Base-by-base conservation (phyloP, 192 early-diverging fungal genomes). In the Coemansia sp. region DNA sequence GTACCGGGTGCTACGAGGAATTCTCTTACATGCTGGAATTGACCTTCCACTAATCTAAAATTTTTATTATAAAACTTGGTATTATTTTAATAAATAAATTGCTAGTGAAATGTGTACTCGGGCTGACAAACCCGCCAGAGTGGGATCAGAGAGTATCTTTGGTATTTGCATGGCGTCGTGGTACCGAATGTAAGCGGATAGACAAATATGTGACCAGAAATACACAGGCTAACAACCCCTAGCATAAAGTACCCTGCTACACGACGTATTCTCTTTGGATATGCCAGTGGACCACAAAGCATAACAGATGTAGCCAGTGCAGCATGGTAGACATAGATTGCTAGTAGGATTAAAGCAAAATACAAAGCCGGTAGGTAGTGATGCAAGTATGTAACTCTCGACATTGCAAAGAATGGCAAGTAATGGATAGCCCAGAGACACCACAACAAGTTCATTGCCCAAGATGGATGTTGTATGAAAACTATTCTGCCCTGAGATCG, bases 341-440 rank as follows among this genome's bases (percentile, higher is more conserved):
- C 79, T 11, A 88, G 70, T 36, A 84, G 68, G 53, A 92, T 73
- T 16, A 92, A 81, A 7, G 82, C 85, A 81, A 90, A 91, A 72
- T 90, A 90, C 24, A 91, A 70, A 1, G 90, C 87, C 4, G 91
- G 91, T 74, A 91, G 87, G 55, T 91, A 90, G 66, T 90, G 91
- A 69, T 91, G 90, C 52, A 91, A 74, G 38, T 92, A 92, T 5
- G 87, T 91, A 50, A 87, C 88, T n/a, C 91, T 87, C 29, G 86
- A 87, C 85, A 92, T 87, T 64, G 88, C 76, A 61, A 75, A 89
- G 68, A 92, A 90, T n/a, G 89, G 88, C 20, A 86, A 47, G 66
- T 92, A 92, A 67, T 92, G 88, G 27, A 87, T 67, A 4, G 85
- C 78, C 91, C 91, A 92, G 1, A 72, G 44, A n/a, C 13, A 1